Evolutionary conservation across 768 basidiomycete genomes (phyloP), one percentile per base, ranked within the genome.

Genomic region (Tricholoma hemisulphureum): DNA sequence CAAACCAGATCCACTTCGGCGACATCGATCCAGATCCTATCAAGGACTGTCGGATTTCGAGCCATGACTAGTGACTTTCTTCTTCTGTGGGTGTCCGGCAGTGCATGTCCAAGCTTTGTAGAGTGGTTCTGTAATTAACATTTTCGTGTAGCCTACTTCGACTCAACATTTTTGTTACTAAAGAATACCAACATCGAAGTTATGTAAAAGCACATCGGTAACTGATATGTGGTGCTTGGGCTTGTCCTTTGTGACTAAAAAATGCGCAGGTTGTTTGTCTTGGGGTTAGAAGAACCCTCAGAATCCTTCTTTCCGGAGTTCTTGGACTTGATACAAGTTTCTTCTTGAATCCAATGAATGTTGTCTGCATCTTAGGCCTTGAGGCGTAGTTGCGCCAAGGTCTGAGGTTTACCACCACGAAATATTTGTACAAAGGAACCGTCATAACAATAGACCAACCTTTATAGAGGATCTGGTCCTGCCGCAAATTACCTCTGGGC

Each of bases 1-100:
- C 29, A 63, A 68, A 29, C 57, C 69, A 45, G 68, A 66, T 53
- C 65, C 76, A 34, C 66, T 83, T 26, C 77, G 80, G 53, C 74
- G 79, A 51, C 80, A 83, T 35, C 73, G 73, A 16, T 82, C 82
- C 51, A 76, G 75, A 63, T 64, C 70, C 45, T 66, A 69, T 53
- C 71, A 76, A 18, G 61, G 63, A 41, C 56, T 61, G 18, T 69
- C 72, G 16, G 73, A 74, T 31, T 72, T 67, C 26, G 72, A 71
- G 41, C 63, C 62, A 35, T 74, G 57, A 50, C 51, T 46, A 53
- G 51, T 35, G 3, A 28, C 46, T 6, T 28, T 29, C 46, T 8
- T 9, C 14, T 14, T 4, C 11, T n/a, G 6, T n/a, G 16, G 16
- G 43, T 23, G 13, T 24, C 24, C 14, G 45, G 26, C 14, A 18